phyloP scores from a whole-genome alignment of 2,329 filamentous ascomycete genomes.

The Aspergillus quadrilineatus region DNA sequence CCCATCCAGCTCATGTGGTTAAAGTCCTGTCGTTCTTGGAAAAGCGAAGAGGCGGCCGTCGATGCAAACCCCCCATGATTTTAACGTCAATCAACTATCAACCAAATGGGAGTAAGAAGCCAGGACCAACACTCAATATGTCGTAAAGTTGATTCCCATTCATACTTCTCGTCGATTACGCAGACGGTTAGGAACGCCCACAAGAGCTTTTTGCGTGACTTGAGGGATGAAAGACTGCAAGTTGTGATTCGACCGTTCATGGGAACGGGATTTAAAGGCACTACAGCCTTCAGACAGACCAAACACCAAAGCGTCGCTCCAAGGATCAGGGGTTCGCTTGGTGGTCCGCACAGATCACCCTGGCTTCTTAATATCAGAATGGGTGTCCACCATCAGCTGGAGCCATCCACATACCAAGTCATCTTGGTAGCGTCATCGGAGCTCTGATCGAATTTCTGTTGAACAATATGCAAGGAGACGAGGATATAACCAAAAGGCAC shows the following conservation, averaged over 20 bases:
- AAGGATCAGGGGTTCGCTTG: slow-evolving; percentile 28
- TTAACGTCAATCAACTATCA: background rate
- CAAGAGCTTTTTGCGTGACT: background rate
- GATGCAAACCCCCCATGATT: background rate
- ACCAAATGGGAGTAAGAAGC: background rate
- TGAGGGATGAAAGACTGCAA: background rate
- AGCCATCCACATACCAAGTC: background rate
- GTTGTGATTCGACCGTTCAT: background rate
- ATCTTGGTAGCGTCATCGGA: background rate
- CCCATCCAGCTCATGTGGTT: too few species aligned
- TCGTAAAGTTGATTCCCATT: background rate
- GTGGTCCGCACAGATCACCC: slow-evolving; percentile 32
- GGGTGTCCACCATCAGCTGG: slow-evolving; percentile 41
- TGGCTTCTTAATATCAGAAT: slow-evolving; percentile 32
- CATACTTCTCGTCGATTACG: background rate
- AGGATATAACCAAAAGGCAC: background rate
- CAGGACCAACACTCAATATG: background rate
- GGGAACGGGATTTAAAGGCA: background rate
- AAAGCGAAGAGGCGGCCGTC: too few species aligned
- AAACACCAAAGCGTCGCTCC: slow-evolving; percentile 30
- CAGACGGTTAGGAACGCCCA: background rate
- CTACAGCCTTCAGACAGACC: slow-evolving; percentile 26
- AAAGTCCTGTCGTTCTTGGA: too few species aligned
- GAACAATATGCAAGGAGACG: background rate
- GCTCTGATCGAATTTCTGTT: background rate